A percentile compares a stretch with the other conserved stretches of the same genome.
These are phyloP conservation scores for Circinella minor DNA, from an alignment of 371 early-diverging fungal genomes.

Conservation along the genomic window DNA sequence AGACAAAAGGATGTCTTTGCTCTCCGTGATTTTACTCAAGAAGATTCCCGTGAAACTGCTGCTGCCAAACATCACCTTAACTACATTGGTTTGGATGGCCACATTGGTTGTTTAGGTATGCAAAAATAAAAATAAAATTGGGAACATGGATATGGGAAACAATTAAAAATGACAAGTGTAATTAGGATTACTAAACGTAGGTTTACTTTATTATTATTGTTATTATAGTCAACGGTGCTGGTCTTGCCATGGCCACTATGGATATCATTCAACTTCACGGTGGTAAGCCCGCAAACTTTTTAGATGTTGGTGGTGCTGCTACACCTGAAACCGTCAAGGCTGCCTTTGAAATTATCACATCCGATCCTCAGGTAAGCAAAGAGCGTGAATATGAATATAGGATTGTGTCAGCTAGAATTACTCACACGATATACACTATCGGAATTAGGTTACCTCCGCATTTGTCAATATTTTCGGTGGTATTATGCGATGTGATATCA, in stretches of 20 bases:
- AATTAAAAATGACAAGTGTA: not conserved
- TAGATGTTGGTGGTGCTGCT: conserved; percentile 98
- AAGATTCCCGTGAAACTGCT: conserved; percentile 96
- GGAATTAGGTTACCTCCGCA: conserved; percentile 76
- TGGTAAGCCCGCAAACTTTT: conserved; percentile 99
- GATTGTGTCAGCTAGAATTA: conserved; percentile 75
- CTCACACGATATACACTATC: not conserved
- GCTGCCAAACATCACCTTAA: conserved; percentile 97
- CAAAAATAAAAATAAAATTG: not conserved
- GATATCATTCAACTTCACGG: conserved; percentile 99
- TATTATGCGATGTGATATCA: conserved; percentile 98
- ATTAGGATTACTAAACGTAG: not conserved
- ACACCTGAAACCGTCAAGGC: conserved; percentile 95
- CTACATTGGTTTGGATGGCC: conserved; percentile 98
- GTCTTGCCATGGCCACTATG: conserved; percentile 99
- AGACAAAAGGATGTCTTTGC: conserved; percentile 91
- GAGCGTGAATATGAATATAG: not conserved
- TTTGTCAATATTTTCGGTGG: conserved; percentile 99
- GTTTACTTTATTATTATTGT: not conserved
- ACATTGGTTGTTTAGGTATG: conserved; percentile 72
- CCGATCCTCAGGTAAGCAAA: conserved; percentile 78
- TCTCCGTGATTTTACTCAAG: conserved; percentile 93
- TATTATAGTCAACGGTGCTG: conserved; percentile 93
- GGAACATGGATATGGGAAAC: not conserved
- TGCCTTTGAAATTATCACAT: conserved; percentile 98